Conservation (phyloP, 805 yeast species). For the Candida patagonica region DNA sequence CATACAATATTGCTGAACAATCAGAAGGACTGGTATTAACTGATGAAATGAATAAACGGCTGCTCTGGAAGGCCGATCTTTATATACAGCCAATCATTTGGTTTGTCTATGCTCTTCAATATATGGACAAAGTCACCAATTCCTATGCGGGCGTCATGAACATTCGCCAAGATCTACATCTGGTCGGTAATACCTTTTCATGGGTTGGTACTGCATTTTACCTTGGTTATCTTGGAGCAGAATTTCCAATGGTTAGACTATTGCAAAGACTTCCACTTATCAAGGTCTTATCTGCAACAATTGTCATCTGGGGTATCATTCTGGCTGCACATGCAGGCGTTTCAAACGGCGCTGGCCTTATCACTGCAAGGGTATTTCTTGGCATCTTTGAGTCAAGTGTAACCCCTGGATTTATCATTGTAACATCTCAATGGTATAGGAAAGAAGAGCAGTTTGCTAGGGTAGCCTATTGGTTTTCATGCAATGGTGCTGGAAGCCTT, state of each 20-base stretch:
- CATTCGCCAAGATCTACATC: constrained; percentile 34
- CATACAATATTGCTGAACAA: too few species aligned
- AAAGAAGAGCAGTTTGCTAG: constrained; percentile 36
- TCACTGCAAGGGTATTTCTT: constrained; percentile 39
- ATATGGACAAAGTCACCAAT: constrained; percentile 50
- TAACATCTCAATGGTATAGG: constrained; percentile 52
- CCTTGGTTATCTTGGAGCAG: constrained; percentile 54
- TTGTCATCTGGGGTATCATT: constrained; percentile 14
- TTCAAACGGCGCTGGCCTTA: constrained; percentile 35
- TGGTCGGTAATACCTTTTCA: constrained; percentile 33
- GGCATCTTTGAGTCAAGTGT: constrained; percentile 49
- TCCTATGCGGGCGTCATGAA: constrained; percentile 48
- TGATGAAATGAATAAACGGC: too few species aligned
- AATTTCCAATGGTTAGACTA: constrained; percentile 37
- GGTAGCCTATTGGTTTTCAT: constrained; percentile 33
- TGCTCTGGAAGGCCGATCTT: constrained; percentile 44
- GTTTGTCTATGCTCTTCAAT: constrained; percentile 42
- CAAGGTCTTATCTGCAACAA: constrained; percentile 7
- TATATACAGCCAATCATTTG: constrained; percentile 43
- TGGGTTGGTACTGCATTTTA: constrained; percentile 57
- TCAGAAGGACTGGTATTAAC: too few species aligned
- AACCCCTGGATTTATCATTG: constrained; percentile 47
- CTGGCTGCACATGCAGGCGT: constrained; percentile 23
- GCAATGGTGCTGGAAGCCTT: constrained; percentile 35
- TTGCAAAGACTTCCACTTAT: constrained; percentile 48